These are phyloP conservation scores for Beauveria pseudobassiana DNA, from an alignment of 2,329 filamentous ascomycete genomes.

Conservation along the genomic window DNA sequence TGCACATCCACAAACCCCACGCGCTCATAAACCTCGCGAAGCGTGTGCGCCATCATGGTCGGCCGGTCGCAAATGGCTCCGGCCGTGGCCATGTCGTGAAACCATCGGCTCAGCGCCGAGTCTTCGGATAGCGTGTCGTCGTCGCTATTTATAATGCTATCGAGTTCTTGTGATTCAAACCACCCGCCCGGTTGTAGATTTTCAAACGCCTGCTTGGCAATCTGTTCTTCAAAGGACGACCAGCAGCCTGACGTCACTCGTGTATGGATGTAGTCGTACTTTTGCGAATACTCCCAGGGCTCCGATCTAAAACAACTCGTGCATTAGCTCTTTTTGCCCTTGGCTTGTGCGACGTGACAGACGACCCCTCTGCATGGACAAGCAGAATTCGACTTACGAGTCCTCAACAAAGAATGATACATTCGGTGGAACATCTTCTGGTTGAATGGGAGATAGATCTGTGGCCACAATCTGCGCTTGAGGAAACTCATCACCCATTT, in stretches of 20 bases:
- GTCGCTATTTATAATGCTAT: conserved; percentile 32
- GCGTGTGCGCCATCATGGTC: conserved; percentile 25
- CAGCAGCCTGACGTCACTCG: conserved; percentile 43
- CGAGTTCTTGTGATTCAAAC: conserved; percentile 46
- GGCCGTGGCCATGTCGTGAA: conserved; percentile 32
- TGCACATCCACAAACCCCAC: conserved; percentile 50
- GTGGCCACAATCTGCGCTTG: conserved; percentile 52
- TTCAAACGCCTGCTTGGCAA: conserved; percentile 45
- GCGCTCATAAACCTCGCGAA: conserved; percentile 33
- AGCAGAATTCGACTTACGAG: conserved; percentile 24
- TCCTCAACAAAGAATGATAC: conserved; percentile 71
- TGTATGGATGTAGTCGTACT: conserved; percentile 49
- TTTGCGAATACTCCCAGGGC: conserved; percentile 44
- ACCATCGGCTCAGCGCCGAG: conserved; percentile 32
- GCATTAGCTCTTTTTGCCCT: not conserved
- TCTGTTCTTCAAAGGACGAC: conserved; percentile 37
- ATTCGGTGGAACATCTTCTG: conserved; percentile 59
- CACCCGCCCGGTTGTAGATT: conserved; percentile 44
- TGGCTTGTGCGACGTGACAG: not conserved
- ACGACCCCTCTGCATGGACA: not conserved
- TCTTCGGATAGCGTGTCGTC: conserved; percentile 35
- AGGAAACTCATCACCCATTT: conserved; percentile 57
- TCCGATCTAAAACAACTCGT: conserved; percentile 28
- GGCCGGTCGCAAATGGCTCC: conserved; percentile 30
- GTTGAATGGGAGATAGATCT: conserved; percentile 62